These are phyloP conservation scores for Saksenaea vasiformis DNA, from an alignment of 371 early-diverging fungal species.

Conservation along the genomic window DNA sequence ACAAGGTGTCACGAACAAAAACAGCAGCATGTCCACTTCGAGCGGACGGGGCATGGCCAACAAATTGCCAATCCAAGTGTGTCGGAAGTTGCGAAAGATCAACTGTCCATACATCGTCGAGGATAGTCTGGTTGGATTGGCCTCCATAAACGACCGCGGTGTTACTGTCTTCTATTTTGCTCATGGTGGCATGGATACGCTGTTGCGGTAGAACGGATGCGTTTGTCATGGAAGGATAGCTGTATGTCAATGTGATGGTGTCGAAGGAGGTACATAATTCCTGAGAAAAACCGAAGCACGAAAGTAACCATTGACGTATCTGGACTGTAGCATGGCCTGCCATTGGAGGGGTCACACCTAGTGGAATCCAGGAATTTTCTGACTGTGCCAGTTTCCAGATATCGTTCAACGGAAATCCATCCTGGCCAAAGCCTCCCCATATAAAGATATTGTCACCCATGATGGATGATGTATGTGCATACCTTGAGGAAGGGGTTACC, in stretches of 20 bases:
- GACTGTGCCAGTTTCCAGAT: constrained; percentile 12
- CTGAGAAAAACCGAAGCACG: constrained; percentile 26
- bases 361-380: not conserved
- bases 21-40: constrained; percentile 1
- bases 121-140: not conserved
- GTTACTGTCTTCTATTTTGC: not conserved
- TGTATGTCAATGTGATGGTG: not conserved
- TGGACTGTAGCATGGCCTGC: constrained; percentile 20
- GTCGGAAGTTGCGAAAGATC: constrained; percentile 6
- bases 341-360: constrained; percentile 7
- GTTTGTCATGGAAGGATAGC: not conserved
- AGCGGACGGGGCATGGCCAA: not conserved
- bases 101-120: constrained; percentile 25
- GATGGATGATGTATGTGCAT: constrained; percentile 14
- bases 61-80: not conserved
- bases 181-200: constrained; percentile 22
- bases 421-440: constrained; percentile 9
- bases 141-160: constrained; percentile 23
- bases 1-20: constrained; percentile 1
- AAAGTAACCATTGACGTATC: constrained; percentile 20
- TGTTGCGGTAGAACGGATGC: not conserved
- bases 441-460: constrained; percentile 1
- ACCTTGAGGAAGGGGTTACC: not conserved
- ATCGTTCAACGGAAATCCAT: not conserved
- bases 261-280: not conserved